Percentiles rank a stretch among this genome's conserved stretches.
Conservation (phyloP, 2,329 filamentous ascomycete species). For the Rhynchosporium graminicola region DNA sequence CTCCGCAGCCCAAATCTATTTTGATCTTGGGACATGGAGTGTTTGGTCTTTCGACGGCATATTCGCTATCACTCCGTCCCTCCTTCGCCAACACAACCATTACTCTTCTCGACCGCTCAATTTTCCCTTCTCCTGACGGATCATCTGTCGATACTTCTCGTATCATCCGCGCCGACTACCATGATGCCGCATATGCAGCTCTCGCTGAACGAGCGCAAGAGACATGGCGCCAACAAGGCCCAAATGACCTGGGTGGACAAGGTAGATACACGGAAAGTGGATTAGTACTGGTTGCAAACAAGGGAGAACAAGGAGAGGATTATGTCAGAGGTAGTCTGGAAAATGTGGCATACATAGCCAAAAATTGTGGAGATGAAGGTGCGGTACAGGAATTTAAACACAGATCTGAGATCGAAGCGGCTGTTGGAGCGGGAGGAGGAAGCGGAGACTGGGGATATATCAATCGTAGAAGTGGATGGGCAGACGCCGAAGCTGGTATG, state of each 20-base stretch:
- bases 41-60: constrained; percentile 65
- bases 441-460: constrained; percentile 69
- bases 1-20: constrained; percentile 49
- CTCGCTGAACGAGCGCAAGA: constrained; percentile 72
- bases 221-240: constrained; percentile 63
- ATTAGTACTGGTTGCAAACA: constrained; percentile 62
- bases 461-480: constrained; percentile 78
- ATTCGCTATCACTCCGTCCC: constrained; percentile 65
- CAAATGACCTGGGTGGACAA: constrained; percentile 54
- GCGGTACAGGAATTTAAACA: constrained; percentile 46
- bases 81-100: constrained; percentile 53
- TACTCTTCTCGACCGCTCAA: constrained; percentile 59
- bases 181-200: constrained; percentile 72
- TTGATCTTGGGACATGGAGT: constrained; percentile 66
- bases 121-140: constrained; percentile 60
- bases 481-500: constrained; percentile 73
- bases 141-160: constrained; percentile 64
- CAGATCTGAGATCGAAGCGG: constrained; percentile 47
- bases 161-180: constrained; percentile 75
- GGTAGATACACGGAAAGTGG: constrained; percentile 72
- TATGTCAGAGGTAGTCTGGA: constrained; percentile 62
- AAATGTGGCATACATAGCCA: constrained; percentile 53
- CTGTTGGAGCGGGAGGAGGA: constrained; percentile 50
- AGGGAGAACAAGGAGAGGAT: constrained; percentile 42
- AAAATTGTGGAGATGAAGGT: constrained; percentile 37